phyloP scores from a whole-genome alignment of 352 stramenopile species.

The Pythium rhizo-oryzae region DNA sequence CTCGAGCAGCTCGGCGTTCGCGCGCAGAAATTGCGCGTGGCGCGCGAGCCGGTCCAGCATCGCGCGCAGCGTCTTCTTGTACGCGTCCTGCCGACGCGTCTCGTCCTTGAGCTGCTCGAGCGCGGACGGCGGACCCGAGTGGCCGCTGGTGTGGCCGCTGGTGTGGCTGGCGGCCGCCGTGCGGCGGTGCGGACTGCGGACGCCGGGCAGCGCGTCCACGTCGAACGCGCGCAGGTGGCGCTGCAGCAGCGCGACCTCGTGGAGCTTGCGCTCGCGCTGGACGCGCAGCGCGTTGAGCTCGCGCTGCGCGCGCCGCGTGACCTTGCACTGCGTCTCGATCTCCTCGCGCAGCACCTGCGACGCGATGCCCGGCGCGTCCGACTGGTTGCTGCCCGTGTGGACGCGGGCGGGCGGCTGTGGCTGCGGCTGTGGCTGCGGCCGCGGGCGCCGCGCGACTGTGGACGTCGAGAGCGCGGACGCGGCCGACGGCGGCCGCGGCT shows the following conservation, averaged over 20 bases:
- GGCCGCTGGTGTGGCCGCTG: not conserved
- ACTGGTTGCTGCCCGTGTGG: not conserved
- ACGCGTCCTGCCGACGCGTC: conserved; percentile 46
- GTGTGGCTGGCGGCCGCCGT: not conserved
- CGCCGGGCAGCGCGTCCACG: not conserved
- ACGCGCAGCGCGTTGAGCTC: conserved; percentile 50
- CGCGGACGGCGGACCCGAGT: not conserved
- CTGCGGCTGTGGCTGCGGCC: not conserved
- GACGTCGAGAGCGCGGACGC: conserved; percentile 7
- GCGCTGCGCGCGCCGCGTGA: conserved; percentile 47
- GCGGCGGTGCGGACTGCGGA: not conserved
- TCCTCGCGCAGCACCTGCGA: conserved; percentile 57
- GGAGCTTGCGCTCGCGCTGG: conserved; percentile 33
- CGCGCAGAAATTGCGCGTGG: conserved; percentile 40
- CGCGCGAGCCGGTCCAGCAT: conserved; percentile 47
- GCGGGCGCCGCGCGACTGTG: conserved; percentile 8
- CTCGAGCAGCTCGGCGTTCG: conserved; percentile 39
- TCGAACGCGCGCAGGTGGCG: conserved; percentile 42
- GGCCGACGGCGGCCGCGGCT: conserved; percentile 11
- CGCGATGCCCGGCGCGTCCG: conserved; percentile 22
- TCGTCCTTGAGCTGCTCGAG: conserved; percentile 42
- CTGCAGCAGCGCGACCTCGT: conserved; percentile 43
- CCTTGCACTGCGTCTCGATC: conserved; percentile 51
- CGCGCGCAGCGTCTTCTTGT: conserved; percentile 58
- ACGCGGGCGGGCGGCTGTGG: too few relatives aligned